Percentiles rank a stretch among this genome's conserved stretches.
Conservation (phyloP, 345 rosid genomes). For the Bretschneidera sinensis region DNA sequence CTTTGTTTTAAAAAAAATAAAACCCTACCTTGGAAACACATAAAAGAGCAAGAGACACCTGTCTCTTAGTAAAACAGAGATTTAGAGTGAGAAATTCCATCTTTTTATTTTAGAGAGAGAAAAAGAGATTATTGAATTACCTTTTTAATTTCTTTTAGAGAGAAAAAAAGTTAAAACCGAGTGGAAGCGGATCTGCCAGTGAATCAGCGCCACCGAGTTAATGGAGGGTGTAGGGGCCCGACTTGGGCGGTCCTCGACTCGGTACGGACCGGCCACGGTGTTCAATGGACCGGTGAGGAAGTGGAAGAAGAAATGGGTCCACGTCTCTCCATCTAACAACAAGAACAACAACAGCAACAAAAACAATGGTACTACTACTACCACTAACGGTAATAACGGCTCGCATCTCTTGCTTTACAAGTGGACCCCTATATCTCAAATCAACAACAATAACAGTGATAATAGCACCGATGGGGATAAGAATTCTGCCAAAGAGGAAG, state of each 20-base stretch:
- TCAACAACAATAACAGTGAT: conserved; percentile 24
- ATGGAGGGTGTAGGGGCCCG: conserved; percentile 99
- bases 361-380: conserved; percentile 26
- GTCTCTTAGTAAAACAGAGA: conserved; percentile 7
- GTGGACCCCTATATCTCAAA: conserved; percentile 78
- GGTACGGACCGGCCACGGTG: conserved; percentile 93
- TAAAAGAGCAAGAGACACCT: conserved; percentile 4
- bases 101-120: conserved; percentile 3
- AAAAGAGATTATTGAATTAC: background rate
- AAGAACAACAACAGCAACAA: conserved; percentile 28
- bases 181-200: conserved; percentile 15
- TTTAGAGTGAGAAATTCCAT: conserved; percentile 9
- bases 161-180: background rate
- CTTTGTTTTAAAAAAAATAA: no score
- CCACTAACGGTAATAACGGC: conserved; percentile 47
- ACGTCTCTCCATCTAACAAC: conserved; percentile 46
- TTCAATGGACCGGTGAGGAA: conserved; percentile 93
- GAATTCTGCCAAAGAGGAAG: conserved; percentile 31
- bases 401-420: conserved; percentile 74
- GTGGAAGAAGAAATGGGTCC: conserved; percentile 99
- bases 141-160: background rate
- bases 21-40: conserved; percentile 1
- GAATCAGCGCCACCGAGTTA: conserved; percentile 16
- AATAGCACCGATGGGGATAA: conserved; percentile 29
- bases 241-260: conserved; percentile 91